Percentiles rank a stretch among this genome's conserved stretches.
Evolutionary conservation across 2,329 filamentous ascomycete species (phyloP).

Genomic region (Trichoderma breve): DNA sequence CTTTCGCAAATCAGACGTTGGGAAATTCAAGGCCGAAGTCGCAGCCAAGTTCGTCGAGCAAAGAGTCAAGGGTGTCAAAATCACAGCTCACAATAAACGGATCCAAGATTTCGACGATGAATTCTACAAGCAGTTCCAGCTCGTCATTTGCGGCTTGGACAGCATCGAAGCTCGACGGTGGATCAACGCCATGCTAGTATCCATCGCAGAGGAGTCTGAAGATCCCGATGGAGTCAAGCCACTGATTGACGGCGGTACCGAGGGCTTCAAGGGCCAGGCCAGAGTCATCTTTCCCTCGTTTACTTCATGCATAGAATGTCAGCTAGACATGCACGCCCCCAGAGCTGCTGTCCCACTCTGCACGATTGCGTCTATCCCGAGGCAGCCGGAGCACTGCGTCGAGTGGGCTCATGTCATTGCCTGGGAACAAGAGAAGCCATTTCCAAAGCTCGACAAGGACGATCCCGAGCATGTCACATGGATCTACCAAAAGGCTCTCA

Average conservation of each 20-base stretch:
- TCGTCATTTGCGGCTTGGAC: conserved; percentile 91
- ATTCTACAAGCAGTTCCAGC: conserved; percentile 96
- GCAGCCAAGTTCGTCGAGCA: conserved; percentile 88
- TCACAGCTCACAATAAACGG: conserved; percentile 88
- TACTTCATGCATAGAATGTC: conserved; percentile 96
- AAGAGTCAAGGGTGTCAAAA: conserved; percentile 84
- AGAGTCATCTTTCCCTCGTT: conserved; percentile 89
- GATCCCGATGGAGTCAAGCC: conserved; percentile 87
- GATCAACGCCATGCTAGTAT: conserved; percentile 93
- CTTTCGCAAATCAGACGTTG: conserved; percentile 87
- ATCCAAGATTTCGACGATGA: conserved; percentile 96
- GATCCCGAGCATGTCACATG: conserved; percentile 97
- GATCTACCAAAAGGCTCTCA: conserved; percentile 82
- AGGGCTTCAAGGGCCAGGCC: conserved; percentile 97
- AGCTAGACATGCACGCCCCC: conserved; percentile 98
- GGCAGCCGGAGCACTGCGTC: conserved; percentile 96
- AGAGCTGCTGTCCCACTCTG: conserved; percentile 94
- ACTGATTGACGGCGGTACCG: conserved; percentile 92
- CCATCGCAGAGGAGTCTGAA: conserved; percentile 76
- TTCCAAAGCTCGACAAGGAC: conserved; percentile 86
- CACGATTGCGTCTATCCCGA: conserved; percentile 91
- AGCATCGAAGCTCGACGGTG: conserved; percentile 96
- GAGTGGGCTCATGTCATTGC: conserved; percentile 99
- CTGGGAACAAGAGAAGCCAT: conserved; percentile 85
- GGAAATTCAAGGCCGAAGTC: conserved; percentile 89